Base-by-base conservation (phyloP, 2,329 filamentous ascomycete species). In the Arthrobotrys pseudoclavata region DNA sequence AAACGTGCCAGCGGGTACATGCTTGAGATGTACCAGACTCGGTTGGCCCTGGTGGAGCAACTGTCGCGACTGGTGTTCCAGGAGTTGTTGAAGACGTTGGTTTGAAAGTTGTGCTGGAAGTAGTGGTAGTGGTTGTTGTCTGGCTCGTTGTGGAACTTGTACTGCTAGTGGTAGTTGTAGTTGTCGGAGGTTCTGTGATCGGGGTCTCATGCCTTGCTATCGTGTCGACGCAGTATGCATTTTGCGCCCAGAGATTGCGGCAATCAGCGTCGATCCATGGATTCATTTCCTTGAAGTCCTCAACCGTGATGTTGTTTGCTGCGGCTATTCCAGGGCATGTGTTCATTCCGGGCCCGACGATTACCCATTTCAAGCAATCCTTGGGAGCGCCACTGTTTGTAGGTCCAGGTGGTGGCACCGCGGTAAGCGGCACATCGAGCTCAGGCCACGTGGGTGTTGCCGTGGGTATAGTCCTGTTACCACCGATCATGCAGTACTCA, bases 181-280 rank as follows among this genome's bases (percentile, higher is more conserved):
- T 40, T 26, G 15, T 40, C n/a, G 63, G 34, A 4, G 47, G 18
- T 5, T 53, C 26, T 13, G 62, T 45, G n/a, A 48, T 67, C 2
- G 63, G 26, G 40, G 29, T 24, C 9, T 52, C 29, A n/a, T 67
- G 63, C 3, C 18, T 53, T 18, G 29, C 34, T 24, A 67, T 67
- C 4, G 29, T 55, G 18, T 67, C 63, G 12, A 67, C 63, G 22
- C 47, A 67, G 24, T 67, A 67, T 13, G 47, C 63, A 40, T 52
- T 67, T 26, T 67, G n/a, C 18, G n/a, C 31, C 47, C 63, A 67
- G 24, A 67, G 29, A 42, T 55, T 67, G 47, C 63, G 45, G 18
- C 47, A 67, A 42, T 55, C 63, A 6, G 45, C n/a, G n/a, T 67
- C 63, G 15, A 67, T 67, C 63, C 63, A 67, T 24, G 63, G 63